These are phyloP conservation scores for Avicennia marina DNA, from an alignment of 257 asterid species.

Conservation along the genomic window DNA sequence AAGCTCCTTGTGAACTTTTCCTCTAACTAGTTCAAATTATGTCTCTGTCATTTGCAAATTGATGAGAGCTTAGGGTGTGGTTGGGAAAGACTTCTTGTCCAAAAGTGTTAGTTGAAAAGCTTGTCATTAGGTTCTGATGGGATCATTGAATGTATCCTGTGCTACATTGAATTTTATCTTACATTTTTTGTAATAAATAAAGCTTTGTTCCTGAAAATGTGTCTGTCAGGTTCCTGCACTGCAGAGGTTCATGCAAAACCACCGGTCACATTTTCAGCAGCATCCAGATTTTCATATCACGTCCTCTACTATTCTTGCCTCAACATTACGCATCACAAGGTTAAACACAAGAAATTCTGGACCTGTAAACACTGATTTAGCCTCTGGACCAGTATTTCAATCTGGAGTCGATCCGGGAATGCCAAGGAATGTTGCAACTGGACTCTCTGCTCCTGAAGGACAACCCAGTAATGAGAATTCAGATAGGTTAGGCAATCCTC, in stretches of 20 bases:
- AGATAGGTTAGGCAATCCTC: conserved; percentile 58
- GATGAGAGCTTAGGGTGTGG: too few relatives aligned
- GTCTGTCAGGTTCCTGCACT: conserved; percentile 84
- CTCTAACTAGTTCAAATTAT: too few relatives aligned
- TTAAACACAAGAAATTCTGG: conserved; percentile 64
- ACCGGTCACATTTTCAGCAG: conserved; percentile 81
- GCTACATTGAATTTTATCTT: neutral
- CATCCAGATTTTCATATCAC: conserved; percentile 93
- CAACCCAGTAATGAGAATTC: conserved; percentile 35
- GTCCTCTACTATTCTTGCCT: conserved; percentile 90
- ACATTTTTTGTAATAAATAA: neutral
- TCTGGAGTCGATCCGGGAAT: conserved; percentile 36
- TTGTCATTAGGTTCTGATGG: too few relatives aligned
- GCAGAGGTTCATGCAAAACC: conserved; percentile 90
- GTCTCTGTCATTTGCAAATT: too few relatives aligned
- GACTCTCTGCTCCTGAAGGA: conserved; percentile 41
- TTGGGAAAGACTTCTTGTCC: too few relatives aligned
- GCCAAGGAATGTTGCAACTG: conserved; percentile 35
- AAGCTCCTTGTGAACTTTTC: too few relatives aligned
- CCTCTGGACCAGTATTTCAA: conserved; percentile 40
- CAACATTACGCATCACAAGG: conserved; percentile 87
- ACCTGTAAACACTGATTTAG: conserved; percentile 43
- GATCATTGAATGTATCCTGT: too few relatives aligned
- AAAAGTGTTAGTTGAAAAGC: too few relatives aligned
- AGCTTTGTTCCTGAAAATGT: conserved; percentile 13